Conservation (phyloP, 108 stramenopile species). For the Discostella pseudostelligera region DNA sequence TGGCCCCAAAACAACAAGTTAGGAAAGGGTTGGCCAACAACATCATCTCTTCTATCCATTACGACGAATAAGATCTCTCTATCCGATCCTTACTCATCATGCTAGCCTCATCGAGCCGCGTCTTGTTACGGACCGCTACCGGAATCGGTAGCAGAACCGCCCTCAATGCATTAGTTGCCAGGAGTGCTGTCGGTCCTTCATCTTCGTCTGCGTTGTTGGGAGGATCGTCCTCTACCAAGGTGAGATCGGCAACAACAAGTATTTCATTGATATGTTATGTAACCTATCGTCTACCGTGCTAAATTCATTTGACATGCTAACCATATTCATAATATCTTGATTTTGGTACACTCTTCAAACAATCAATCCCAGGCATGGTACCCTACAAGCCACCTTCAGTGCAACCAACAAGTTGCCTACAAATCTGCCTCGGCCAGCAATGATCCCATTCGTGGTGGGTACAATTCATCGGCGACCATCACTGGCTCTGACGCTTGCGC, state of each 20-base stretch:
- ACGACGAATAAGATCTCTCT: too few species aligned
- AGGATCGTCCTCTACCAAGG: constrained; percentile 9
- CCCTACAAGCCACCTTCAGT: constrained; percentile 14
- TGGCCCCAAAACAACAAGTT: too few species aligned
- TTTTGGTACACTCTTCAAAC: too few species aligned
- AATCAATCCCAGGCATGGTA: constrained; percentile 10
- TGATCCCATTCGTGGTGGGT: constrained; percentile 59
- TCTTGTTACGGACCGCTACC: constrained; percentile 47
- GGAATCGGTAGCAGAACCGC: constrained; percentile 43
- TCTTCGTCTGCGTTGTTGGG: constrained; percentile 15
- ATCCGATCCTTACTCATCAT: constrained; percentile 25
- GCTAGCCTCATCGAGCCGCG: constrained; percentile 44
- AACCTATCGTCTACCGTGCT: not conserved
- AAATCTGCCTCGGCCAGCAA: constrained; percentile 28
- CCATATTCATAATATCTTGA: too few species aligned
- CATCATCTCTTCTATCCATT: too few species aligned
- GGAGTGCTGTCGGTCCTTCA: constrained; percentile 19
- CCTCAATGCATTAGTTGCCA: constrained; percentile 43
- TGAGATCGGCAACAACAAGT: constrained; percentile 9
- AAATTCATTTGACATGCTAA: not conserved
- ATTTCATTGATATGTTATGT: not conserved
- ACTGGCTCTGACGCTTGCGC: constrained; percentile 73
- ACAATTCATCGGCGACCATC: constrained; percentile 72
- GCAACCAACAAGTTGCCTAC: constrained; percentile 40
- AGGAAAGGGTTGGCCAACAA: too few species aligned